Conservation (phyloP, 2,329 filamentous ascomycete genomes). For the Fusarium euwallaceae region DNA sequence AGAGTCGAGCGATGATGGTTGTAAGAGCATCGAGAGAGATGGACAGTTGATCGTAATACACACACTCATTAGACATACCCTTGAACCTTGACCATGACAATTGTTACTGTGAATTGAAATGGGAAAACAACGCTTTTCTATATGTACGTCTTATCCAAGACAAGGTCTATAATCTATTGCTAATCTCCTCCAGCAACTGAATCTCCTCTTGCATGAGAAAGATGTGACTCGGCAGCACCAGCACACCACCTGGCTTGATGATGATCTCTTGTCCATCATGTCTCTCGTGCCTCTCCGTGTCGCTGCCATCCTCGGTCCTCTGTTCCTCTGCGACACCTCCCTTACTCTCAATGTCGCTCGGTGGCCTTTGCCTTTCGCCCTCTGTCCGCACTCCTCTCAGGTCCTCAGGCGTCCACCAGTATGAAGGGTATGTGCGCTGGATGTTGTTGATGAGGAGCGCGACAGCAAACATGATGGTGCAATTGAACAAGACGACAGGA, state of each 20-base stretch:
- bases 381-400: slow-evolving; percentile 21
- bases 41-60: neutral
- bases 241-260: slow-evolving; percentile 49
- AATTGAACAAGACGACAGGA: slow-evolving; percentile 72
- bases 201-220: slow-evolving; percentile 55
- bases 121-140: neutral
- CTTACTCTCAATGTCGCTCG: slow-evolving; percentile 34
- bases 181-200: slow-evolving; percentile 53
- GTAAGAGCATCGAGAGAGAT: neutral
- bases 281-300: slow-evolving; percentile 30
- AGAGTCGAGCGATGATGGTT: neutral
- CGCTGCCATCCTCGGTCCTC: slow-evolving; percentile 28
- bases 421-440: slow-evolving; percentile 74
- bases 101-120: neutral
- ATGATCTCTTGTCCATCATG: slow-evolving; percentile 49
- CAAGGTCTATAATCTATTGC: slow-evolving; percentile 48
- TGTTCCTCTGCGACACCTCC: slow-evolving; percentile 24
- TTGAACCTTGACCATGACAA: neutral
- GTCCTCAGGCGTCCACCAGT: slow-evolving; percentile 74
- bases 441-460: slow-evolving; percentile 79
- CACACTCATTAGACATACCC: neutral
- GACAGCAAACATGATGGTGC: slow-evolving; percentile 70
- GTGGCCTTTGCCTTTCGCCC: neutral
- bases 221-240: slow-evolving; percentile 53
- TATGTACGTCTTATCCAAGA: neutral